Conservation (phyloP, 73 alveolate species). For the Paraurostyla sp. region DNA sequence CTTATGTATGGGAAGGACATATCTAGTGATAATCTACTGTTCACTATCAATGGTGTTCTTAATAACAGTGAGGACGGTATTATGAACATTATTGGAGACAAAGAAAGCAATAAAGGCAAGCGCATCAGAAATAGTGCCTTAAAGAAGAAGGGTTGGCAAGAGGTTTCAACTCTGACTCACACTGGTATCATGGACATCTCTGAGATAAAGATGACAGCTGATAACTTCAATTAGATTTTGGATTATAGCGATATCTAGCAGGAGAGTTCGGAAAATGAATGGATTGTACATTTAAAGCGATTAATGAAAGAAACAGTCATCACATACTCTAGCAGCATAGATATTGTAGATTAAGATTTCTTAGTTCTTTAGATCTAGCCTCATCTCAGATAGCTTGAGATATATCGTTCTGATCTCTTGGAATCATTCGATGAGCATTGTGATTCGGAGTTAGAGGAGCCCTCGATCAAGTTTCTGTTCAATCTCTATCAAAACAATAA, state of each 20-base stretch:
- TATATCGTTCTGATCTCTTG: neutral
- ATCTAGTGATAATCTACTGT: neutral
- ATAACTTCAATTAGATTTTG: neutral
- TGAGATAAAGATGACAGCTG: neutral
- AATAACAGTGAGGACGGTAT: neutral
- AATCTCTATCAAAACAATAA: neutral
- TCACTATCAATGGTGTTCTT: too few species aligned
- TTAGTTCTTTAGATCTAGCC: neutral
- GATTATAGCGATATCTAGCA: neutral
- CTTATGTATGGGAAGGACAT: neutral
- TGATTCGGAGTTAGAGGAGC: neutral
- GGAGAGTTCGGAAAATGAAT: neutral
- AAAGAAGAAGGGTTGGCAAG: too few species aligned
- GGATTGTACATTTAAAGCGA: too few species aligned
- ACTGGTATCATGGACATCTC: slow-evolving; percentile 19
- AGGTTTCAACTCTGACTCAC: neutral
- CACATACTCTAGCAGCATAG: neutral
- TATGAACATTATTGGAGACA: neutral
- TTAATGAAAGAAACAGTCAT: neutral
- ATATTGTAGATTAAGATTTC: neutral
- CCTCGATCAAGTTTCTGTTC: neutral
- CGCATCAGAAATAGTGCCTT: too few species aligned
- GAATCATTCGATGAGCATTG: neutral
- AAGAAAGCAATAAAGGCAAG: neutral
- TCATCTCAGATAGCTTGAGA: neutral